Conservation (phyloP, 176 grass and related monocot species). For the Oropetium thomaeum region DNA sequence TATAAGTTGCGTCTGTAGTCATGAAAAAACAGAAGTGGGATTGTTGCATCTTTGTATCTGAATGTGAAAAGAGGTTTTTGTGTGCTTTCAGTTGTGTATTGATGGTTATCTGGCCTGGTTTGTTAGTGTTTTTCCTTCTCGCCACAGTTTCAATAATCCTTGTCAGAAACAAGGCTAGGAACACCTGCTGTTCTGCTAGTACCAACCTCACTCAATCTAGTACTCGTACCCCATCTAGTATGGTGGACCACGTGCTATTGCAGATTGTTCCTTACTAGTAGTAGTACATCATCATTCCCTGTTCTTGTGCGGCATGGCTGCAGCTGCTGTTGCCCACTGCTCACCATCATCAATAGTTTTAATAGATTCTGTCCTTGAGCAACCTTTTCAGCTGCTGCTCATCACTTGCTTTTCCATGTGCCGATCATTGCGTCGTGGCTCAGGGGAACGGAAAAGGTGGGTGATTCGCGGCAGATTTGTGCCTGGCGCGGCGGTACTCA, state of each 20-base stretch:
- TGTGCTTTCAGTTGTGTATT: constrained; percentile 13
- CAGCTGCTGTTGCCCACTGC: constrained; percentile 1
- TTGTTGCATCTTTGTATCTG: not conserved
- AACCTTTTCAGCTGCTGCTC: constrained; percentile 33
- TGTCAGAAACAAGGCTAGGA: not conserved
- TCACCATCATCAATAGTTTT: too few species aligned
- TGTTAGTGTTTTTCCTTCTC: not conserved
- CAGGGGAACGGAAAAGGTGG: constrained; percentile 23
- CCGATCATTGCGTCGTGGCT: constrained; percentile 6
- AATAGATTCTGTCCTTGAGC: constrained; percentile 9
- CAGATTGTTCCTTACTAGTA: not conserved
- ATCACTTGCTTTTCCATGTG: constrained; percentile 32
- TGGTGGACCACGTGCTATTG: constrained; percentile 19
- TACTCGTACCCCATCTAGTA: not conserved
- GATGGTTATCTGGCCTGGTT: not conserved
- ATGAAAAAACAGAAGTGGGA: constrained; percentile 19
- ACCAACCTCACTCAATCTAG: constrained; percentile 9
- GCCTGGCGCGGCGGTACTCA: not conserved
- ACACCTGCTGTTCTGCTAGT: not conserved
- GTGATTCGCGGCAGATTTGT: constrained; percentile 19
- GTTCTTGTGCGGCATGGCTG: not conserved
- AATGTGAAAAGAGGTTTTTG: not conserved
- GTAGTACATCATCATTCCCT: not conserved
- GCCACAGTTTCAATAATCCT: not conserved
- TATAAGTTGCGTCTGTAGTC: not conserved